phyloP scores from a whole-genome alignment of 2,329 filamentous ascomycete species.

The Paecilomyces niveus region DNA sequence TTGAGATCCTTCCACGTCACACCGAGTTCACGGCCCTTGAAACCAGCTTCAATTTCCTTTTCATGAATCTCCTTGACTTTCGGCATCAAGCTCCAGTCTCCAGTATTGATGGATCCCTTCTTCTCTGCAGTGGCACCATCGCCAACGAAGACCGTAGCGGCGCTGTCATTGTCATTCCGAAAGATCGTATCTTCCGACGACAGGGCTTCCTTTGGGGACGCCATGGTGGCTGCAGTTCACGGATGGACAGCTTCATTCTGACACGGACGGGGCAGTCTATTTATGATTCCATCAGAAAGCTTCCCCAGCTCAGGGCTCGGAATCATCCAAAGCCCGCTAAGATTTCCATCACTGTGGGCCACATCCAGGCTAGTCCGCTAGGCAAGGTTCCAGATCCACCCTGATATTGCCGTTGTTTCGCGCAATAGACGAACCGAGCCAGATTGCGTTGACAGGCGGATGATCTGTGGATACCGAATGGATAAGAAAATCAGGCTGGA shows the following conservation, averaged over 20 bases:
- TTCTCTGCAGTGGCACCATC: background rate
- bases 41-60: slow-evolving; percentile 40
- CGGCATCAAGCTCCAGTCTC: slow-evolving; percentile 46
- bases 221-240: background rate
- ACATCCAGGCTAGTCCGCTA: background rate
- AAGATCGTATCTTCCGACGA: background rate
- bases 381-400: background rate
- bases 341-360: background rate
- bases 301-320: background rate
- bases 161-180: slow-evolving; percentile 2
- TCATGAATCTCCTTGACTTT: slow-evolving; percentile 40
- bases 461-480: background rate
- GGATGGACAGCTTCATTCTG: background rate
- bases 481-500: background rate
- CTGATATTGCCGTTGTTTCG: background rate
- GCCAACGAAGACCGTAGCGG: background rate
- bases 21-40: slow-evolving; percentile 49
- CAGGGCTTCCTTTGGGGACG: background rate
- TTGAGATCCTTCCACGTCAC: slow-evolving; percentile 60
- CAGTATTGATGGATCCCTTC: slow-evolving; percentile 18
- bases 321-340: background rate
- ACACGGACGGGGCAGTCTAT: background rate
- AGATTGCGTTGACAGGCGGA: background rate
- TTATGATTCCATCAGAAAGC: background rate
- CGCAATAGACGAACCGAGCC: background rate